Evolutionary conservation across 768 basidiomycete genomes (phyloP).

Genomic region (Pleurotus djamor): DNA sequence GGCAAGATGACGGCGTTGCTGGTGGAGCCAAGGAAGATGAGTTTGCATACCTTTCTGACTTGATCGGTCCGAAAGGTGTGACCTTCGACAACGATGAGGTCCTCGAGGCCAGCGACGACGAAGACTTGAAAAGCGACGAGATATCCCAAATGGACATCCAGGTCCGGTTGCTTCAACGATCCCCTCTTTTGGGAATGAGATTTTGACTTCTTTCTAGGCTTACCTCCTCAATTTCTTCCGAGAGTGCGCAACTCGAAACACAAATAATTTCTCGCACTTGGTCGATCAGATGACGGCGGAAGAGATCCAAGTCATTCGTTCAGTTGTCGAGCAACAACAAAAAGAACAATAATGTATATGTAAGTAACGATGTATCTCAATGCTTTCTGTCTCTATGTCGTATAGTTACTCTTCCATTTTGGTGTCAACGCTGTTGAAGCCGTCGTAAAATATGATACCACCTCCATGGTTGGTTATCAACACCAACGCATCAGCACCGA

Average conservation of each 20-base stretch:
- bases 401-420: background rate
- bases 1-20: conserved; percentile 83
- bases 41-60: conserved; percentile 79
- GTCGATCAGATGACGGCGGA: conserved; percentile 69
- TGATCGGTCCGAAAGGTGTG: conserved; percentile 72
- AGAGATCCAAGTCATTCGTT: conserved; percentile 65
- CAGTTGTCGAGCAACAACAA: conserved; percentile 27
- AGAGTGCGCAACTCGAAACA: conserved; percentile 64
- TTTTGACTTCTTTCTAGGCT: conserved; percentile 34
- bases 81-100: conserved; percentile 78
- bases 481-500: too few species aligned
- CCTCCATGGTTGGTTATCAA: too few species aligned
- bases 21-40: conserved; percentile 69
- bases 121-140: conserved; percentile 85
- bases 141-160: conserved; percentile 85
- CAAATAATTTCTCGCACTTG: conserved; percentile 56
- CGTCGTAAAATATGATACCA: background rate
- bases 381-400: background rate
- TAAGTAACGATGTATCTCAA: background rate
- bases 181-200: background rate
- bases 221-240: conserved; percentile 71
- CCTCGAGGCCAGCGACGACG: conserved; percentile 76
- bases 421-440: background rate
- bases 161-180: conserved; percentile 25
- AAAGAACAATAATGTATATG: conserved; percentile 6